A percentile compares a stretch with the other conserved stretches of the same genome.
These are phyloP conservation scores for Ogataea henricii DNA, from an alignment of 805 yeast genomes.

Conservation along the genomic window DNA sequence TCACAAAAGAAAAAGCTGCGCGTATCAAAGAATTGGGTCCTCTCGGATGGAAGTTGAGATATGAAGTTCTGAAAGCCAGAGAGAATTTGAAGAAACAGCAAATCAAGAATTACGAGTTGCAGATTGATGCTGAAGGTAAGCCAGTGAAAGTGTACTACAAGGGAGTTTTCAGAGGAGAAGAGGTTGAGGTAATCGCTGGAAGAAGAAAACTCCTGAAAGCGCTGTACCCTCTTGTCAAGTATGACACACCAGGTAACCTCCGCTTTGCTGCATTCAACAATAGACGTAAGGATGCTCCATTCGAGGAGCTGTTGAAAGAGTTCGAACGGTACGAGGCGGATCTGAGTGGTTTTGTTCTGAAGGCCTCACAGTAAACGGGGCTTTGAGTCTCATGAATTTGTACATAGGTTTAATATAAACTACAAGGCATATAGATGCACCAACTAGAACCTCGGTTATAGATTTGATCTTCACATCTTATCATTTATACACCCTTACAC, in stretches of 20 bases:
- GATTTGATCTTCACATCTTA: background rate
- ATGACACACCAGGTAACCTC: conserved; percentile 42
- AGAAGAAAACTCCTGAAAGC: conserved; percentile 60
- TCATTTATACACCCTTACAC: conserved; percentile 14
- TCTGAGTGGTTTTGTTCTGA: conserved; percentile 25
- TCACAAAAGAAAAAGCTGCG: conserved; percentile 84
- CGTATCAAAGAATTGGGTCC: conserved; percentile 92
- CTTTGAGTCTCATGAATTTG: background rate
- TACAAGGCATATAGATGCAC: conserved; percentile 1
- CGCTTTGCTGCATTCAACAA: conserved; percentile 50
- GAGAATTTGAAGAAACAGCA: conserved; percentile 42
- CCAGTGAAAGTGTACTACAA: conserved; percentile 50
- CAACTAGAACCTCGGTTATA: background rate
- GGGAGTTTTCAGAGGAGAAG: conserved; percentile 43
- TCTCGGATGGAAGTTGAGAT: conserved; percentile 87
- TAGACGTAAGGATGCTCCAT: conserved; percentile 44
- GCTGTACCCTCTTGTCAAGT: conserved; percentile 53
- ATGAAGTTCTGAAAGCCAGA: conserved; percentile 58
- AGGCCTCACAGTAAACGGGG: conserved; percentile 7
- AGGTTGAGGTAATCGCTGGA: conserved; percentile 57
- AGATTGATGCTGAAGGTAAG: conserved; percentile 32
- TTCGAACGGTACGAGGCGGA: conserved; percentile 49
- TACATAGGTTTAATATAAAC: conserved; percentile 3
- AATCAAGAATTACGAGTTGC: conserved; percentile 36
- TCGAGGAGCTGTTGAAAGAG: conserved; percentile 50